Evolutionary conservation across 768 basidiomycete genomes (phyloP), one percentile per base, ranked within the genome.

Genomic region (Kwoniella dejecticola): DNA sequence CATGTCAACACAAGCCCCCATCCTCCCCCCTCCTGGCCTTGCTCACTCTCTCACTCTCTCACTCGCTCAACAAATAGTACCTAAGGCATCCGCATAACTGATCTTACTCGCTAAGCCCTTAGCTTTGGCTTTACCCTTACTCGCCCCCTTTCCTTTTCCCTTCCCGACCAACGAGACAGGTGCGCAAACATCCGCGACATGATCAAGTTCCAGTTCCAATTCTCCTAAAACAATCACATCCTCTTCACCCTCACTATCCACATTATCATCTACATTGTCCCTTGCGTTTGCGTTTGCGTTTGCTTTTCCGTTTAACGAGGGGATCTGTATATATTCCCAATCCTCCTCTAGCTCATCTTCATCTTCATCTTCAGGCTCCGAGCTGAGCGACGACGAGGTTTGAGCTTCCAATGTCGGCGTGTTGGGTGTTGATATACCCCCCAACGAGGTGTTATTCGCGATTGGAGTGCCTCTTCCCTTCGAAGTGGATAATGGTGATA

Each of bases 171-270:
- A n/a, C n/a, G n/a, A n/a, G n/a, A n/a, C n/a, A n/a, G n/a, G n/a
- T n/a, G n/a, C n/a, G n/a, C n/a, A n/a, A 31, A 17, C 23, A 15
- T 53, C n/a, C 24, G 17, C 19, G 41, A 40, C 40, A 11, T 19
- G 12, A 30, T 60, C 47, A 48, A 61, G 60, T 36, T 41, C 59
- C 19, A 64, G 29, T 24, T 66, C 57, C 27, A 66, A 44, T 50
- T 68, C 74, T 0, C 74, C 74, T 8, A 76, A 41, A 7, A 76
- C 48, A 30, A 74, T 71, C 21, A 76, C 48, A 40, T 73, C 71
- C 6, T 62, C 67, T 2, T 71, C 71, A 1, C 55, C 72, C 5
- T 69, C 65, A 23, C 45, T 47, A 33, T 61, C 48, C 7, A 19
- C 58, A n/a, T 46, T 55, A 27, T 58, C 58, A 47, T 44, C 52